Evolutionary conservation across 2,329 filamentous ascomycete genomes (phyloP).

Genomic region (Sphaceloma murrayae): DNA sequence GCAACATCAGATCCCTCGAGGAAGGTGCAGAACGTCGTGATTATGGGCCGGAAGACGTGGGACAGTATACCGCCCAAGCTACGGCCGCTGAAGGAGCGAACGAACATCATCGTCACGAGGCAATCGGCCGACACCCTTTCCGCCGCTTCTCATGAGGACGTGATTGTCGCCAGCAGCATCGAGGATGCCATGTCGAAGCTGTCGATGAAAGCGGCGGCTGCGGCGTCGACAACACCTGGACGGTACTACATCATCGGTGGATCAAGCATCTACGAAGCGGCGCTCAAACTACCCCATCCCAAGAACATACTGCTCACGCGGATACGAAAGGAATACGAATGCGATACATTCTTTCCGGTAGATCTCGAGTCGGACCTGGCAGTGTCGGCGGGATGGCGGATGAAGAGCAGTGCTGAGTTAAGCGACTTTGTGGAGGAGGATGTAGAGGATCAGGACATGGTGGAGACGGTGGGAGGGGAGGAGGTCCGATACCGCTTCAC

Average conservation of each 20-base stretch:
- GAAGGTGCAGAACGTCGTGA: constrained; percentile 52
- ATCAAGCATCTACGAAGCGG: constrained; percentile 68
- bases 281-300: constrained; percentile 51
- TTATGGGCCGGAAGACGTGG: constrained; percentile 98
- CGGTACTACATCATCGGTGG: constrained; percentile 84
- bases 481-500: constrained; percentile 25
- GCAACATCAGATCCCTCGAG: constrained; percentile 17
- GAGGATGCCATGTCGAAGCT: constrained; percentile 28
- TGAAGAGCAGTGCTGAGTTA: constrained; percentile 44
- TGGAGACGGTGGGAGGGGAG: constrained; percentile 38
- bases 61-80: constrained; percentile 74
- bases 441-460: constrained; percentile 55
- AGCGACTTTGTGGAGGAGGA: constrained; percentile 58
- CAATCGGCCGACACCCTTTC: constrained; percentile 21
- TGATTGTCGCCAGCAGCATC: constrained; percentile 44
- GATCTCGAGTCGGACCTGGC: constrained; percentile 36
- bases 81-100: constrained; percentile 65
- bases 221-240: constrained; percentile 33
- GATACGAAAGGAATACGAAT: constrained; percentile 60
- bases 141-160: constrained; percentile 31
- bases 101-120: constrained; percentile 73
- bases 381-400: constrained; percentile 42
- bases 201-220: constrained; percentile 19
- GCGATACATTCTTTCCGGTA: constrained; percentile 66
- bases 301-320: constrained; percentile 60